These are phyloP conservation scores for Suillus hirtellus DNA, from an alignment of 768 basidiomycete species.

Conservation along the genomic window DNA sequence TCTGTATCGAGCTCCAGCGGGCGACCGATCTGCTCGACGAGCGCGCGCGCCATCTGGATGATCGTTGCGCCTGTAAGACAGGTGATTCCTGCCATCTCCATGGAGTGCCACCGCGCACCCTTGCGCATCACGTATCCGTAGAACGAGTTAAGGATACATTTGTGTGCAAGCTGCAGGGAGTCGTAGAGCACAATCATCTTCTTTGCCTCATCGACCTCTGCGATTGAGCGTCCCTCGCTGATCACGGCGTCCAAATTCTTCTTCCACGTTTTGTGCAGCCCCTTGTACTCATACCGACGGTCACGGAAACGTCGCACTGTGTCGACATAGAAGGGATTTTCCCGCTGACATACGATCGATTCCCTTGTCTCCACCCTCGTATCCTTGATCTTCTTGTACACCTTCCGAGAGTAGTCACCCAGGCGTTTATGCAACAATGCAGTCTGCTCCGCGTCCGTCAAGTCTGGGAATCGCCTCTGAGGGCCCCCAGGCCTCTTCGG, in stretches of 20 bases:
- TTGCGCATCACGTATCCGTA: constrained; percentile 99
- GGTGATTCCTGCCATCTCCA: constrained; percentile 99
- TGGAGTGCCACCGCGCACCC: constrained; percentile 98
- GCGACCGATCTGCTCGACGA: constrained; percentile 97
- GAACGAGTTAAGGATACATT: constrained; percentile 99
- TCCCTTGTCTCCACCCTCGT: constrained; percentile 93
- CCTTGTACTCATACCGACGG: constrained; percentile 98
- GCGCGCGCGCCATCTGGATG: constrained; percentile 97
- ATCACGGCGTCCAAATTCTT: constrained; percentile 85
- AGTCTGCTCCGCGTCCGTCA: constrained; percentile 83
- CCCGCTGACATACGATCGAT: constrained; percentile 94
- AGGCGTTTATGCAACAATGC: constrained; percentile 93
- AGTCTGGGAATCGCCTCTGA: constrained; percentile 79
- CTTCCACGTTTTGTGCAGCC: constrained; percentile 98
- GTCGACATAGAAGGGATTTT: constrained; percentile 99
- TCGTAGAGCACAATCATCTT: constrained; percentile 99
- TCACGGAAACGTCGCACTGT: constrained; percentile 97
- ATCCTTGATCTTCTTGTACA: constrained; percentile 98
- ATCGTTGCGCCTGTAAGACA: constrained; percentile 97
- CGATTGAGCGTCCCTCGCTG: constrained; percentile 68
- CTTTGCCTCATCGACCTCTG: constrained; percentile 94
- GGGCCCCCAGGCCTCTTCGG: constrained; percentile 72
- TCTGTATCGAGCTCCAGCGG: constrained; percentile 98
- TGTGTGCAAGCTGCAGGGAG: constrained; percentile 97
- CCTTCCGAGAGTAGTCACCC: constrained; percentile 97